A percentile compares a stretch with the other conserved stretches of the same genome.
Conservation (phyloP, 805 yeast genomes). For the Komagataella ulmi region DNA sequence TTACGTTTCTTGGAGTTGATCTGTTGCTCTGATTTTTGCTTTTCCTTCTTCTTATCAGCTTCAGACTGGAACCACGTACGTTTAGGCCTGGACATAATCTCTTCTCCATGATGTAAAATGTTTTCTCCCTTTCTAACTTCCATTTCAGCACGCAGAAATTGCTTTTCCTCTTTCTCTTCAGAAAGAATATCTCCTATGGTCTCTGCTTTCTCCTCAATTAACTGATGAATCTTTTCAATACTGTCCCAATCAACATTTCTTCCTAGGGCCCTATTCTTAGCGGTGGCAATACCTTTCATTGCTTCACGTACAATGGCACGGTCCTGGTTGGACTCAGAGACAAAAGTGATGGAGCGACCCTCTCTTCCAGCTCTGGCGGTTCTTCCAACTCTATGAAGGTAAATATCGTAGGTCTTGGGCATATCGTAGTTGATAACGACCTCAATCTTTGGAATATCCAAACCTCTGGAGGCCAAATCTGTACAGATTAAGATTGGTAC, state of each 20-base stretch:
- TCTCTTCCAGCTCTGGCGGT: slow-evolving; percentile 98
- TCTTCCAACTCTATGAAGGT: slow-evolving; percentile 96
- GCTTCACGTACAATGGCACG: slow-evolving; percentile 87
- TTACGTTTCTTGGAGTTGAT: slow-evolving; percentile 62
- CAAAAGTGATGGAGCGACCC: slow-evolving; percentile 87
- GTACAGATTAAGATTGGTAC: slow-evolving; percentile 92
- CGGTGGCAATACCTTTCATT: slow-evolving; percentile 47
- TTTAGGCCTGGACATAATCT: slow-evolving; percentile 80
- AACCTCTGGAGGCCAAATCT: slow-evolving; percentile 97
- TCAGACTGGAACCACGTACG: slow-evolving; percentile 91
- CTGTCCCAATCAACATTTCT: slow-evolving; percentile 85
- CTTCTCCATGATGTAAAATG: slow-evolving; percentile 63
- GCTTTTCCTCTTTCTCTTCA: slow-evolving; percentile 86
- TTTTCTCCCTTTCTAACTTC: slow-evolving; percentile 80
- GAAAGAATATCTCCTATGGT: slow-evolving; percentile 63
- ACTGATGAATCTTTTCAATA: slow-evolving; percentile 52
- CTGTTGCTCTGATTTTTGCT: slow-evolving; percentile 28
- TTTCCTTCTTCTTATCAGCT: slow-evolving; percentile 36
- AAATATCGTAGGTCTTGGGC: slow-evolving; percentile 87
- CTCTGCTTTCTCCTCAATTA: slow-evolving; percentile 45
- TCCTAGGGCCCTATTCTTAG: slow-evolving; percentile 54
- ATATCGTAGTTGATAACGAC: slow-evolving; percentile 89
- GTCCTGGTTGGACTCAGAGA: slow-evolving; percentile 83
- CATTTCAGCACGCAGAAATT: slow-evolving; percentile 80
- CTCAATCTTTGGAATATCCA: slow-evolving; percentile 97